Percentiles rank a stretch among this genome's conserved stretches.
These are phyloP conservation scores for Porpolomopsis calyptriformis DNA, from an alignment of 768 basidiomycete species.

Conservation along the genomic window DNA sequence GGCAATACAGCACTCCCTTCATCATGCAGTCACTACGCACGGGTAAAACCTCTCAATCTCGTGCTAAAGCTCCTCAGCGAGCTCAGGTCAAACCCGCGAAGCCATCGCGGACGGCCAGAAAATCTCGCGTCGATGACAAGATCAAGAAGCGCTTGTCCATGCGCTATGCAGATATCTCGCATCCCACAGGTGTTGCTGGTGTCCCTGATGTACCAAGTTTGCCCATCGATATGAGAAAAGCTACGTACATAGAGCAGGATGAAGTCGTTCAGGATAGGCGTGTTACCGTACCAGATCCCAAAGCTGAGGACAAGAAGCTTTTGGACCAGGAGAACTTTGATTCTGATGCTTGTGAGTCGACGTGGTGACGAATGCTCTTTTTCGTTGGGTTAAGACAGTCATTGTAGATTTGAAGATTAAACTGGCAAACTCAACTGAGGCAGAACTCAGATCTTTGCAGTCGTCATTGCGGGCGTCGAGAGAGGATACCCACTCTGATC, in stretches of 20 bases:
- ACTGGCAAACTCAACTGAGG: constrained; percentile 81
- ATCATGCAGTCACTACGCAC: constrained; percentile 48
- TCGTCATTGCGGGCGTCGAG: constrained; percentile 63
- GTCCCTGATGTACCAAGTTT: constrained; percentile 52
- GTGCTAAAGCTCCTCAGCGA: constrained; percentile 22
- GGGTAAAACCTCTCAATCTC: constrained; percentile 38
- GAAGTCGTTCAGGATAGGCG: constrained; percentile 37
- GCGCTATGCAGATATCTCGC: constrained; percentile 80
- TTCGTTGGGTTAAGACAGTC: constrained; percentile 3
- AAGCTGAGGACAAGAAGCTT: constrained; percentile 50
- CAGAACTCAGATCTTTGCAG: constrained; percentile 65
- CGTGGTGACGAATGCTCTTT: neutral
- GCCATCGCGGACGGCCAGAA: constrained; percentile 28
- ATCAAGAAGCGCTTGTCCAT: constrained; percentile 95
- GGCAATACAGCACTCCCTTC: neutral
- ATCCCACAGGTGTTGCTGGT: constrained; percentile 44
- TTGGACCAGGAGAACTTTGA: constrained; percentile 78
- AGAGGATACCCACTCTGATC: constrained; percentile 62
- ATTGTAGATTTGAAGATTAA: constrained; percentile 64
- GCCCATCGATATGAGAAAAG: constrained; percentile 29
- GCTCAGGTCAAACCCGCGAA: constrained; percentile 25
- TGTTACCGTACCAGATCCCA: constrained; percentile 29
- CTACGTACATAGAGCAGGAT: constrained; percentile 27
- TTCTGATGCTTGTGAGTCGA: constrained; percentile 71
- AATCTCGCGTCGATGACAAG: constrained; percentile 67